Evolutionary conservation across 345 rosid genomes (phyloP), one percentile per base, ranked within the genome.

Genomic region (Draba incana): DNA sequence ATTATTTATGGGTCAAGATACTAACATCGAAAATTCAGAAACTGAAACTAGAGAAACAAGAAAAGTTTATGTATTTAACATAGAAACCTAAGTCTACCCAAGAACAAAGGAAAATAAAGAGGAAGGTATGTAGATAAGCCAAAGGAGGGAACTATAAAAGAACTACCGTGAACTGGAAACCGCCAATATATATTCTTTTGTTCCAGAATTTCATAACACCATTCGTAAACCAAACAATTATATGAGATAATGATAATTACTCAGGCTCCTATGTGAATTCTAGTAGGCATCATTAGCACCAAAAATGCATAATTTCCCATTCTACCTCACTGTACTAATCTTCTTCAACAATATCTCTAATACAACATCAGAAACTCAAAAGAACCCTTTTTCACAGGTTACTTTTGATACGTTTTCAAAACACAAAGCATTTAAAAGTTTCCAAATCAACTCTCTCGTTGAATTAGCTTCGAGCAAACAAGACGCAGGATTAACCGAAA

Each of bases 401-500:
- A 1, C 27, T 8, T 16, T 8, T 48, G 35, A 31, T 7, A 31
- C 5, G 7, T 31, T 28, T 28, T 28, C 31, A 28, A 28, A 28
- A 28, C 5, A 28, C 31, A 28, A 28, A 28, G 5, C 35, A 31
- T 5, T 1, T 12, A 25, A 12, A 50, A 11, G 10, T 1, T n/a
- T n/a, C n/a, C n/a, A 4, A 50, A 11, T 10, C 1, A 4, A 10
- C 4, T 35, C 11, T 52, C 56, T 25, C 38, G 16, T 14, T n/a
- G 42, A 33, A 55, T 59, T 61, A 28, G 66, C 52, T 61, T 59
- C 25, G 56, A 25, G 47, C 47, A 57, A 68, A 38, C 13, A 57
- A 23, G 33, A 30, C 33, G 33, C 33, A 30, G 33, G 33, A 30
- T 30, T 30, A 6, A 31, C 35, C 35, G 6, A 31, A 31, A 31